Evolutionary conservation across 768 basidiomycete genomes (phyloP).

Genomic region (Suillus sp.): DNA sequence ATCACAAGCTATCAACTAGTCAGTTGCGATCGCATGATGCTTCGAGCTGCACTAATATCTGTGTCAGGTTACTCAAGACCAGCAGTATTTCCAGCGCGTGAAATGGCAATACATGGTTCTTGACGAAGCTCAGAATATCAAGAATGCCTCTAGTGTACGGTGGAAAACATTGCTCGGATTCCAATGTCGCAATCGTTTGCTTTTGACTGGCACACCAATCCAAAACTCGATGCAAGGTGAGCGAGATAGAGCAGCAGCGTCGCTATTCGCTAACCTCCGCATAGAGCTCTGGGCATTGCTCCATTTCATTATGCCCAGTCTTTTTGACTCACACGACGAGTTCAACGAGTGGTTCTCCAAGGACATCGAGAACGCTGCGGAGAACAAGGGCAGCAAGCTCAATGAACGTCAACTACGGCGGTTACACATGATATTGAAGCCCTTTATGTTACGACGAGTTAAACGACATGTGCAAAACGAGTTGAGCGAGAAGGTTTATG

Average conservation of each 20-base stretch:
- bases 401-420: slow-evolving; percentile 95
- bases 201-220: slow-evolving; percentile 97
- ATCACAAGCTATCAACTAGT: slow-evolving; percentile 98
- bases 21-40: slow-evolving; percentile 26
- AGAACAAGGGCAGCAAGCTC: slow-evolving; percentile 87
- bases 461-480: slow-evolving; percentile 99
- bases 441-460: slow-evolving; percentile 97
- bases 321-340: slow-evolving; percentile 99
- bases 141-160: slow-evolving; percentile 91
- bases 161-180: slow-evolving; percentile 98
- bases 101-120: slow-evolving; percentile 99
- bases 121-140: slow-evolving; percentile 99
- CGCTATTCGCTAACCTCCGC: slow-evolving; percentile 14
- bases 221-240: slow-evolving; percentile 99
- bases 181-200: slow-evolving; percentile 91
- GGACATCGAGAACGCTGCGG: slow-evolving; percentile 94
- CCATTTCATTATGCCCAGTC: slow-evolving; percentile 99
- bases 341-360: slow-evolving; percentile 99
- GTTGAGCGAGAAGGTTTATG: slow-evolving; percentile 89
- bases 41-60: slow-evolving; percentile 12
- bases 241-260: slow-evolving; percentile 17
- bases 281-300: slow-evolving; percentile 96
- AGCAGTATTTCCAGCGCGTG: slow-evolving; percentile 95
- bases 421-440: slow-evolving; percentile 97
- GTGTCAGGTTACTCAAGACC: slow-evolving; percentile 86